phyloP scores from a whole-genome alignment of 768 basidiomycete species.

The Cytidiella melzeri region DNA sequence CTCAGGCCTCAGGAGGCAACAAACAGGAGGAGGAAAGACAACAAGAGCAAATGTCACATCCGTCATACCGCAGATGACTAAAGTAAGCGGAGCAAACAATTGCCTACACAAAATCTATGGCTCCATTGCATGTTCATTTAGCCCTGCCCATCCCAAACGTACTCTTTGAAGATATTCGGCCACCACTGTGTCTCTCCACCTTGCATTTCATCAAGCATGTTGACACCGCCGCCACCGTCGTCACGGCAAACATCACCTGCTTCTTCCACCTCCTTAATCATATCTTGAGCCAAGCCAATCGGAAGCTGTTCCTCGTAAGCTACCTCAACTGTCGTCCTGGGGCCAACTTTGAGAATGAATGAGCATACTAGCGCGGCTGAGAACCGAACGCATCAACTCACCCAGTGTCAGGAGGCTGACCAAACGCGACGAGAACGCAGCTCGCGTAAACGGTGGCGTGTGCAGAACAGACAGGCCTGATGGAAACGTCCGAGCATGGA shows the following conservation, averaged over 20 bases:
- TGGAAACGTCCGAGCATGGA: slow-evolving; percentile 59
- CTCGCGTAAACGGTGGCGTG: slow-evolving; percentile 67
- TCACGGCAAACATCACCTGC: slow-evolving; percentile 74
- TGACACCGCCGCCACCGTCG: slow-evolving; percentile 42
- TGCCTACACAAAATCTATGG: too few relatives aligned
- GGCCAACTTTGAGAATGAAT: slow-evolving; percentile 14
- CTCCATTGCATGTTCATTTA: not conserved
- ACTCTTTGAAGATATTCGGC: slow-evolving; percentile 58
- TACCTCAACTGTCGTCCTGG: slow-evolving; percentile 59
- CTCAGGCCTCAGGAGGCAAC: too few relatives aligned
- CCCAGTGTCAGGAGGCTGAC: slow-evolving; percentile 43
- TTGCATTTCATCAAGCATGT: slow-evolving; percentile 14
- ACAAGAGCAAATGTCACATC: too few relatives aligned
- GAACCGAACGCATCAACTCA: slow-evolving; percentile 3
- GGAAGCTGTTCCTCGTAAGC: slow-evolving; percentile 67
- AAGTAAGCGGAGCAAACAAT: too few relatives aligned
- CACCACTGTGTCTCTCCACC: slow-evolving; percentile 69
- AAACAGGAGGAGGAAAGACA: too few relatives aligned
- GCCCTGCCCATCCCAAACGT: slow-evolving; percentile 70
- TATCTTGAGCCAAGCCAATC: slow-evolving; percentile 68
- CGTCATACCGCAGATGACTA: too few relatives aligned
- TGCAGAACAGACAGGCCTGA: slow-evolving; percentile 81
- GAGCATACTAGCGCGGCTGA: not conserved
- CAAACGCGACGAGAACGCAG: slow-evolving; percentile 65
- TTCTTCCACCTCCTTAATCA: slow-evolving; percentile 69